Percentiles rank a stretch among this genome's conserved stretches.
Conservation (phyloP, 805 yeast genomes). For the Suhomyces faveliae region DNA sequence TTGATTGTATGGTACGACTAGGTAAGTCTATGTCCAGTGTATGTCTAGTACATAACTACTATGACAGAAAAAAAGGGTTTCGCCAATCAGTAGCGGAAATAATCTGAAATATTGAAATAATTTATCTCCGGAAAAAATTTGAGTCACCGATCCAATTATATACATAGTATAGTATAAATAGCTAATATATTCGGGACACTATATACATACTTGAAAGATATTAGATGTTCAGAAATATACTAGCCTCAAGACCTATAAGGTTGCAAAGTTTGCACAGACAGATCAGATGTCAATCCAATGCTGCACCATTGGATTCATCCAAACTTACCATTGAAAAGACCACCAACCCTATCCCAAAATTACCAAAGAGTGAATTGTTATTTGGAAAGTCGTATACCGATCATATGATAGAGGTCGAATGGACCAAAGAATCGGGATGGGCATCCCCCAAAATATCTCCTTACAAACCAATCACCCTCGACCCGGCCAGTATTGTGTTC, state of each 20-base stretch:
- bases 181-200: neutral
- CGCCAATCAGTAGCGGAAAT: neutral
- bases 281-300: slow-evolving; percentile 8
- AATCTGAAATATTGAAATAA: too few relatives aligned
- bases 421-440: slow-evolving; percentile 83
- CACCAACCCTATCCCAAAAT: slow-evolving; percentile 33
- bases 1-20: slow-evolving; percentile 23
- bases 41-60: too few relatives aligned
- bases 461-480: slow-evolving; percentile 69
- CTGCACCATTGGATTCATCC: slow-evolving; percentile 37
- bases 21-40: neutral
- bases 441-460: slow-evolving; percentile 84
- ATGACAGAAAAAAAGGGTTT: neutral
- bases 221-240: slow-evolving; percentile 1
- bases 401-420: slow-evolving; percentile 86
- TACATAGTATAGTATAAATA: neutral
- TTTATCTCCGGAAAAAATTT: neutral
- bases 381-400: slow-evolving; percentile 65
- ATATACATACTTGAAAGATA: too few relatives aligned
- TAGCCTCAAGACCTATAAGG: slow-evolving; percentile 5
- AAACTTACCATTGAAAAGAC: slow-evolving; percentile 38
- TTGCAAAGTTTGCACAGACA: slow-evolving; percentile 5
- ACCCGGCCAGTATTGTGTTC: slow-evolving; percentile 87
- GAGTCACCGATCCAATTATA: neutral
- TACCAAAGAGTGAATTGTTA: slow-evolving; percentile 40